Conservation (phyloP, 78 protist species). For the Dictyostelium intermedium region DNA sequence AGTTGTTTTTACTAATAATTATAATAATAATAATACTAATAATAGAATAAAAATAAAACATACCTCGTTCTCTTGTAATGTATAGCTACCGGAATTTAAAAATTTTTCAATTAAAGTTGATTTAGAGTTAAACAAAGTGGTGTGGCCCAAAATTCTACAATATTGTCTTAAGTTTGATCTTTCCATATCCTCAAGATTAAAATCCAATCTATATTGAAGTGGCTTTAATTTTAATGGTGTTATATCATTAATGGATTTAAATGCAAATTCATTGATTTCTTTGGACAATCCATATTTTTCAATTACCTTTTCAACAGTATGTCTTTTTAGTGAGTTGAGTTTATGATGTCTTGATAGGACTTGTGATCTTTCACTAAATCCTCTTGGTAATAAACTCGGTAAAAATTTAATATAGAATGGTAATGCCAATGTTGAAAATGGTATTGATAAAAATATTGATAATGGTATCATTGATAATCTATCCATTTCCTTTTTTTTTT, state of each 20-base stretch:
- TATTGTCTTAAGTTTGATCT: not conserved
- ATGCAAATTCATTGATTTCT: not conserved
- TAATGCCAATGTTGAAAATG: constrained; percentile 68
- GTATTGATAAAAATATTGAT: constrained; percentile 11
- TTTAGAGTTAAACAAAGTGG: not conserved
- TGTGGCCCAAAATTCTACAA: not conserved
- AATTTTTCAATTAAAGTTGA: not conserved
- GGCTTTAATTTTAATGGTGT: not conserved
- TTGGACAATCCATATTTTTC: not conserved
- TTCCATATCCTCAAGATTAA: not conserved
- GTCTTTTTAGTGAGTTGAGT: not conserved
- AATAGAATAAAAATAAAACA: not conserved
- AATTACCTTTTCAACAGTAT: not conserved
- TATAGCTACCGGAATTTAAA: not conserved
- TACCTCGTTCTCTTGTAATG: not conserved
- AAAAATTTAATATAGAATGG: constrained; percentile 47
- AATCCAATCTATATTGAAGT: not conserved
- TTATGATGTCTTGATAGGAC: constrained; percentile 14
- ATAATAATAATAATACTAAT: not conserved
- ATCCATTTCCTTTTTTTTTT: not conserved
- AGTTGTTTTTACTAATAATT: not conserved
- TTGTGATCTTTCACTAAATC: constrained; percentile 20
- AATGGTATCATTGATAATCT: constrained; percentile 57
- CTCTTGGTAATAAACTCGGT: constrained; percentile 29
- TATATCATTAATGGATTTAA: not conserved